These are phyloP conservation scores for Akanthomyces lecanii DNA, from an alignment of 2,329 filamentous ascomycete species.

Conservation along the genomic window DNA sequence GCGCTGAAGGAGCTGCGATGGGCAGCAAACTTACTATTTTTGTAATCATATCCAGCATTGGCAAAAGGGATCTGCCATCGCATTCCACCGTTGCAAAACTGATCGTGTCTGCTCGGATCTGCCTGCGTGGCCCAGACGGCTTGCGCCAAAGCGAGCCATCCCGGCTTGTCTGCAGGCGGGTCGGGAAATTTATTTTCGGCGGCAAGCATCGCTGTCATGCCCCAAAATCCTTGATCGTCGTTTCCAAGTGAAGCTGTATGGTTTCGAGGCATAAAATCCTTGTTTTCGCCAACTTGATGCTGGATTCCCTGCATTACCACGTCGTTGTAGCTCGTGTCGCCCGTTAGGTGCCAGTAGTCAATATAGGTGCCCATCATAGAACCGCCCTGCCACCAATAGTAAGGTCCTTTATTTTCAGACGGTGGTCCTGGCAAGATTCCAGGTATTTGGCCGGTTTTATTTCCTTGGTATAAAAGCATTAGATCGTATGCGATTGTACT, in stretches of 20 bases:
- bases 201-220: constrained; percentile 61
- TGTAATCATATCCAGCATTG: constrained; percentile 75
- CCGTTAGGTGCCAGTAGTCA: constrained; percentile 67
- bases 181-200: constrained; percentile 62
- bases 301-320: constrained; percentile 53
- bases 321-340: constrained; percentile 59
- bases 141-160: constrained; percentile 63
- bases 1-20: neutral
- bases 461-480: constrained; percentile 42
- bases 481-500: constrained; percentile 39
- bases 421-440: constrained; percentile 49
- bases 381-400: constrained; percentile 73
- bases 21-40: constrained; percentile 45
- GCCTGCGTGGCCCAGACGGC: constrained; percentile 64
- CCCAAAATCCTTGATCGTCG: constrained; percentile 70
- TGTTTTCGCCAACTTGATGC: constrained; percentile 52
- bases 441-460: constrained; percentile 40
- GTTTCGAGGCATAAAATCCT: constrained; percentile 58
- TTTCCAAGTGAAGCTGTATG: constrained; percentile 59
- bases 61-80: constrained; percentile 74
- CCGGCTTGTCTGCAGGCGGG: constrained; percentile 47
- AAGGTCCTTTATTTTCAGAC: constrained; percentile 39
- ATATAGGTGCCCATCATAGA: constrained; percentile 65
- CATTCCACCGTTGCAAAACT: constrained; percentile 63
- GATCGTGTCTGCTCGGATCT: constrained; percentile 57